Conservation (phyloP, 148 eudicot species). For the Persicaria maculosa region DNA sequence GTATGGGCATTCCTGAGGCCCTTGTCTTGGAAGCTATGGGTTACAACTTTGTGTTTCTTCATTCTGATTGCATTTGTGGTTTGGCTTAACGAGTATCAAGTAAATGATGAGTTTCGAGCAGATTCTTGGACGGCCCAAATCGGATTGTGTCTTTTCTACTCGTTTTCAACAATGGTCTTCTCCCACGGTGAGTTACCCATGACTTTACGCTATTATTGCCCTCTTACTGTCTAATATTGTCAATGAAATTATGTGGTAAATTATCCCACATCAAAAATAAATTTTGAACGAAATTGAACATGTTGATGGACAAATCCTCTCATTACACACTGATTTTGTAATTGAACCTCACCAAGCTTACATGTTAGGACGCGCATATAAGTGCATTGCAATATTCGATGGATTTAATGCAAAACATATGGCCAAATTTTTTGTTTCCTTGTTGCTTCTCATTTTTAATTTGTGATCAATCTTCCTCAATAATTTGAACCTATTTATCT, state of each 20-base stretch:
- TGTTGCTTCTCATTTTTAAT: too few relatives aligned
- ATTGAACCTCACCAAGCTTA: too few relatives aligned
- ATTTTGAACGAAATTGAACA: neutral
- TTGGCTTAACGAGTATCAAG: slow-evolving; percentile 62
- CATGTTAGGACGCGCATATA: too few relatives aligned
- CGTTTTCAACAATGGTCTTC: slow-evolving; percentile 73
- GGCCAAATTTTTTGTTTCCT: too few relatives aligned
- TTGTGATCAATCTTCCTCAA: too few relatives aligned
- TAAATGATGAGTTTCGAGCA: slow-evolving; percentile 47
- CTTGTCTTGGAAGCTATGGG: slow-evolving; percentile 50
- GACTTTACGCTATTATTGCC: neutral
- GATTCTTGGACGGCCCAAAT: slow-evolving; percentile 39
- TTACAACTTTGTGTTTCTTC: slow-evolving; percentile 42
- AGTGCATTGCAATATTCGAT: neutral
- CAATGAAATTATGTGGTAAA: too few relatives aligned
- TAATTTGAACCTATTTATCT: too few relatives aligned
- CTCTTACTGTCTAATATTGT: neutral
- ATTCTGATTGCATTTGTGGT: slow-evolving; percentile 55
- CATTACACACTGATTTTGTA: too few relatives aligned
- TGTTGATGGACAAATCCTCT: too few relatives aligned
- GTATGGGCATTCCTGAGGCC: slow-evolving; percentile 71
- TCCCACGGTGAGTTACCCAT: slow-evolving; percentile 47
- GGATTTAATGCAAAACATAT: too few relatives aligned
- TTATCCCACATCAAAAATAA: too few relatives aligned
- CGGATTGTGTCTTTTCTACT: slow-evolving; percentile 56